Evolutionary conservation across 805 yeast genomes (phyloP).

Genomic region (Wickerhamomyces ciferrii): DNA sequence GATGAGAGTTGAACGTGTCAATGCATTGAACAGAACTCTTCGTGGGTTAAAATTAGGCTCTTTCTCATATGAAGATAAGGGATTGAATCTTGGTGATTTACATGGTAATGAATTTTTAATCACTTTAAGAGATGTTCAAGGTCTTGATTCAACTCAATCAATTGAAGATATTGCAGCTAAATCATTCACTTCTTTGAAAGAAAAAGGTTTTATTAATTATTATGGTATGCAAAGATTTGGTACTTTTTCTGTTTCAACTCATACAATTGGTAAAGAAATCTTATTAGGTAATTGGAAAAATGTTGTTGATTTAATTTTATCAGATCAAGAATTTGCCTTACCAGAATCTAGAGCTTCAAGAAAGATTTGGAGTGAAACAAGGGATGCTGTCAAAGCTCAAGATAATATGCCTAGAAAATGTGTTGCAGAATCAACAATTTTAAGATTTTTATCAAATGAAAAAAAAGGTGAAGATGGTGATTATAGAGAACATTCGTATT

Average conservation of each 20-base stretch:
- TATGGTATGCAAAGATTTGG: constrained; percentile 99
- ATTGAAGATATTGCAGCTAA: constrained; percentile 42
- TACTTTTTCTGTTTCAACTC: constrained; percentile 90
- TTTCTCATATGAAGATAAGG: constrained; percentile 57
- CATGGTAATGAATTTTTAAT: constrained; percentile 86
- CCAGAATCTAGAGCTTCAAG: constrained; percentile 86
- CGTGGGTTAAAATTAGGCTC: constrained; percentile 79
- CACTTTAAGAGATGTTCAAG: constrained; percentile 69
- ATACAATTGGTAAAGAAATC: constrained; percentile 70
- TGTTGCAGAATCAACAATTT: constrained; percentile 74
- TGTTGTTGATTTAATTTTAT: constrained; percentile 72
- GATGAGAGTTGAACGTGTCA: constrained; percentile 69
- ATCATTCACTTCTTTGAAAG: constrained; percentile 52
- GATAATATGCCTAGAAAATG: constrained; percentile 82
- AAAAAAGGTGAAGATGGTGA: constrained; percentile 38
- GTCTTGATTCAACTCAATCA: constrained; percentile 25
- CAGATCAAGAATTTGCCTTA: constrained; percentile 79
- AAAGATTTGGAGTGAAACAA: constrained; percentile 70
- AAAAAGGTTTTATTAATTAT: constrained; percentile 84
- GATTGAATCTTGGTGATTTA: constrained; percentile 75
- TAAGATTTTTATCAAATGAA: constrained; percentile 54
- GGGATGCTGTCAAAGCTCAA: constrained; percentile 60
- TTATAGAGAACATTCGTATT: constrained; percentile 51
- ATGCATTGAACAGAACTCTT: constrained; percentile 68
- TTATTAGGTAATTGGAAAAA: constrained; percentile 71